Evolutionary conservation across 2,329 filamentous ascomycete genomes (phyloP), one percentile per base, ranked within the genome.

Genomic region (Bipolaris oryzae): DNA sequence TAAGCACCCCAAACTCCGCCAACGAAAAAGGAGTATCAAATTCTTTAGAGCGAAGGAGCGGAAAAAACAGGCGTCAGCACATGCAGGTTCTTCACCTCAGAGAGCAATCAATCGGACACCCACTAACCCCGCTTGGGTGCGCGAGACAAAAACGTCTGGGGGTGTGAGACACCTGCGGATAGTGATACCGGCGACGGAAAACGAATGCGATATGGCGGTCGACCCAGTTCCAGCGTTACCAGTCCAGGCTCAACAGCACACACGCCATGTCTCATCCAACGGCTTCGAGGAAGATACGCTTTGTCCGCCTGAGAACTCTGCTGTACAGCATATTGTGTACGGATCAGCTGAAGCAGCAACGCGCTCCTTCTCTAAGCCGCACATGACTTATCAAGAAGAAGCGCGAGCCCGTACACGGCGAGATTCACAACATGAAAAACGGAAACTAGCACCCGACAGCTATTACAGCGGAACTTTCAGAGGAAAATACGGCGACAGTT

Each of bases 161-260:
- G 72, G 72, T 10, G 63, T 67, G n/a, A 70, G 62, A 33, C 70
- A 74, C 61, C 57, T 74, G 3, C 64, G 60, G 38, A 75, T 74
- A 34, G 48, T 72, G 39, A 65, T 74, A 20, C 69, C 69, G 25
- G 11, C 6, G 1, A 52, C 57, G 6, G 53, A 64, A 13, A 60
- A 56, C 2, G 45, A 58, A 9, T 42, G 53, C 18, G 52, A 57
- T 7, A 61, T 57, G n/a, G 54, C 60, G 28, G 42, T 49, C 10
- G 2, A 57, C 1, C 48, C 60, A 3, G 20, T 60, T 18, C 55
- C 59, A 1, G 25, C 53, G 20, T 35, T 56, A 2, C 47, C 61
- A 9, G 48, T 53, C 33, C 42, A 46, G 11, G 20, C 42, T n/a
- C 46, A 57, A 38, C 54, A 50, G 18, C 62, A 50, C 18, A 63